Evolutionary conservation across 371 early-diverging fungal species (phyloP), one percentile per base, ranked within the genome.

Genomic region (Mortierella sp.): DNA sequence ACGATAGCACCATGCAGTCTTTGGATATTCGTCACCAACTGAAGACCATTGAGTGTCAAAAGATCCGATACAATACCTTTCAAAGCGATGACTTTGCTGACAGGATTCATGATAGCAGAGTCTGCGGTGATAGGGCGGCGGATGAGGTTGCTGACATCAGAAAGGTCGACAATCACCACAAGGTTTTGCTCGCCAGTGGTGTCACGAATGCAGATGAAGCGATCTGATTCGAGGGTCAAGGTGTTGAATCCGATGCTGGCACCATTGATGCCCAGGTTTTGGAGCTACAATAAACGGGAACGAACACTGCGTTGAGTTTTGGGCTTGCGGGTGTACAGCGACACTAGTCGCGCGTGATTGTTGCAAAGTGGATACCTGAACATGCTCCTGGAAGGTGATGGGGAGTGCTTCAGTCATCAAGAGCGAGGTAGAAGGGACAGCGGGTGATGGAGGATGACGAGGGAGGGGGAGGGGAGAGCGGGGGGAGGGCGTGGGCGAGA

Each of bases 51-150:
- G n/a, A n/a, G 34, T 34, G 34, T 4, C 34, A 34, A 34, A 34
- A 34, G 7, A 4, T 7, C 34, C 34, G 10, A 34, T 10, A 34
- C 4, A 34, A 34, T 50, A 96, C 95, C 91, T 89, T 96, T 98
- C 58, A 98, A 87, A 6, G 99, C 99, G 80, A 98, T 95, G 51
- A 98, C 89, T 81, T 94, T 94, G 61, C 86, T 86, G 24, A 87
- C 89, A 2, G 98, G 98, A 80, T 98, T 94, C 97, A 98, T 98
- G 67, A 98, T 98, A 43, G 96, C 98, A 7, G 97, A 96, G 73
- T 98, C 98, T 13, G 99, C 99, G 39, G 97, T 91, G 71, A 98
- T 98, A 56, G 96, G 96, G 51, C 97, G 85, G 55, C 96, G 91
- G 68, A 92, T 86, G 45, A 95, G 80, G 64, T 94, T 93, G 54